These are phyloP conservation scores for Leptographium lundbergii DNA, from an alignment of 2,329 filamentous ascomycete species.

Conservation along the genomic window DNA sequence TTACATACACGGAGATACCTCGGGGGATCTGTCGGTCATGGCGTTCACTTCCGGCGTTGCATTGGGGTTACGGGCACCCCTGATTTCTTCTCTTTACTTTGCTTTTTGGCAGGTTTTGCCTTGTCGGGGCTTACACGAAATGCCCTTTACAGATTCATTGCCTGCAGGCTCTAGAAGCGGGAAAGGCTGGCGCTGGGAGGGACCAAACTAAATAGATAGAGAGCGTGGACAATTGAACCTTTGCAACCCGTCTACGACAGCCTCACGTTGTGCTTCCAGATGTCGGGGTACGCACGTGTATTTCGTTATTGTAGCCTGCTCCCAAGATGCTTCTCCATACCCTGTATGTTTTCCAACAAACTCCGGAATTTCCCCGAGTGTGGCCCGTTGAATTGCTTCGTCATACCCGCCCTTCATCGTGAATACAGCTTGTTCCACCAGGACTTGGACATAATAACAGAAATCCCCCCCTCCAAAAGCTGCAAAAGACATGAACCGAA, in stretches of 20 bases:
- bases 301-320: conserved; percentile 2
- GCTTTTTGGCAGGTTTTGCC: neutral
- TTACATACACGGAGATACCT: neutral
- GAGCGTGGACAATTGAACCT: neutral
- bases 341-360: neutral
- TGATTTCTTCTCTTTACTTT: neutral
- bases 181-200: neutral
- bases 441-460: neutral
- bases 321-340: conserved; percentile 1
- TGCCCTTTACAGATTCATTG: neutral
- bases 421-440: neutral
- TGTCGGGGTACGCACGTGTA: neutral
- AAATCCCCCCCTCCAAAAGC: neutral
- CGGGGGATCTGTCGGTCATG: neutral
- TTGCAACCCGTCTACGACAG: neutral
- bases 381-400: neutral
- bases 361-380: neutral
- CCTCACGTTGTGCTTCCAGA: neutral
- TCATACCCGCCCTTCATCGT: neutral
- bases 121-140: neutral
- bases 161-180: neutral
- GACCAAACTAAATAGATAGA: neutral
- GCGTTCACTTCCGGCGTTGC: neutral
- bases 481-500: neutral
- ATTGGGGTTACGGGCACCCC: neutral